These are phyloP conservation scores for Nepenthes gracilis DNA, from an alignment of 148 eudicot species.

Conservation along the genomic window DNA sequence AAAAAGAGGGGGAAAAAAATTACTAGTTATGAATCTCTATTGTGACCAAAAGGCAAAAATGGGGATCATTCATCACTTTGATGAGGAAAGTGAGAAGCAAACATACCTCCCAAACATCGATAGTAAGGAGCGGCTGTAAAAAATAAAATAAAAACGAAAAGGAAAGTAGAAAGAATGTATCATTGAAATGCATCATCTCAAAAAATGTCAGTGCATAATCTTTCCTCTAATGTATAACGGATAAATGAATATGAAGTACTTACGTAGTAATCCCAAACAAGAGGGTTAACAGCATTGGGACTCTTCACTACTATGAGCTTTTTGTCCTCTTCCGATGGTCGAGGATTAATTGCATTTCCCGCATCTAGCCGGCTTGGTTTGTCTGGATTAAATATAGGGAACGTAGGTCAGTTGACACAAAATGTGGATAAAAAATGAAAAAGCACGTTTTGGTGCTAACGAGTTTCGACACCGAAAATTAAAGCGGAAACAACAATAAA, in stretches of 20 bases:
- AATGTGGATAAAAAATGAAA: neutral
- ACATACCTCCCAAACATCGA: conserved; percentile 93
- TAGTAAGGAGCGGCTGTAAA: conserved; percentile 86
- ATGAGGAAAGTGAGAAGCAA: neutral
- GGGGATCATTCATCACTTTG: neutral
- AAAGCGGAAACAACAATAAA: too few species aligned
- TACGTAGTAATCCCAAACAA: conserved; percentile 77
- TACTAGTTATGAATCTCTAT: neutral
- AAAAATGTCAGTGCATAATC: neutral
- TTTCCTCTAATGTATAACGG: neutral
- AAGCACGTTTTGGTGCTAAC: too few species aligned
- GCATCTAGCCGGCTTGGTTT: conserved; percentile 58
- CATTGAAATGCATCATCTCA: neutral
- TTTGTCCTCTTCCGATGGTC: conserved; percentile 75
- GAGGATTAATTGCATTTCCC: conserved; percentile 70
- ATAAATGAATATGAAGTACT: conserved; percentile 18
- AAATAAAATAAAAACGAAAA: conserved; percentile 10
- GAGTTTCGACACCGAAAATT: too few species aligned
- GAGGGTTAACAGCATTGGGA: conserved; percentile 93
- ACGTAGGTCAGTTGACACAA: neutral
- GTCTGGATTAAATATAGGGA: conserved; percentile 24
- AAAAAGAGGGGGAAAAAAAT: conserved; percentile 1
- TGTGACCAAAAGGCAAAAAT: neutral
- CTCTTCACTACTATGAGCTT: conserved; percentile 85
- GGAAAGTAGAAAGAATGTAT: neutral